Evolutionary conservation across 1,139 yeast genomes (phyloP), one percentile per base, ranked within the genome.

Genomic region (Lodderomyces elongisporus): DNA sequence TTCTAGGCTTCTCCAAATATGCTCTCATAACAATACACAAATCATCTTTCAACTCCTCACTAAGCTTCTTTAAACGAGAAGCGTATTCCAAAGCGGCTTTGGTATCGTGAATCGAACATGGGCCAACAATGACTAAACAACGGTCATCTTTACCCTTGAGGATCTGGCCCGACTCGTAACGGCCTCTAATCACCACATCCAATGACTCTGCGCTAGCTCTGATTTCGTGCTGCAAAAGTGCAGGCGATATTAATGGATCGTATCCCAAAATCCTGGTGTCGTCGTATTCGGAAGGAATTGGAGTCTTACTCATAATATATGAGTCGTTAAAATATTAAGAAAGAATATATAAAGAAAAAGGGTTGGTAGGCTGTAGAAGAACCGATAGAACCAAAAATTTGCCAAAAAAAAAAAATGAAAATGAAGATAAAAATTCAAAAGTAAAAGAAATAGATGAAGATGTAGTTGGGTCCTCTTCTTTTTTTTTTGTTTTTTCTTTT

Each of bases 21-120:
- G 97, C 97, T 67, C 98, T 80, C 98, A 91, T 91, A 41, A 91
- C 84, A 41, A 91, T 80, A 44, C 78, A 76, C 37, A 91, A 73
- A 49, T 89, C 96, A 32, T 75, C 77, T 47, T 81, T 71, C 46
- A 83, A 67, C 51, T 78, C 72, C 32, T 79, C 77, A 25, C 84
- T 63, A 27, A 84, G 62, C 35, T 67, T 65, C 36, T 74, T 62
- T 45, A 91, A 72, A 48, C 77, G 70, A 27, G 69, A 67, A 47
- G 91, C 85, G 65, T 91, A 91, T 42, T 89, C 98, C 39, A 85
- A 61, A 3, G 97, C 98, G 27, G 96, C 95, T 35, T 67, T 72
- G 18, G 96, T 91, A 58, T 91, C 98, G 54, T 91, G 97, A 46
- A 91, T 80, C 4, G 97, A 91, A 59, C 98, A 91, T 40, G 98